These are phyloP conservation scores for Adenanthera pavonina DNA, from an alignment of 306 rosid species.

Conservation along the genomic window DNA sequence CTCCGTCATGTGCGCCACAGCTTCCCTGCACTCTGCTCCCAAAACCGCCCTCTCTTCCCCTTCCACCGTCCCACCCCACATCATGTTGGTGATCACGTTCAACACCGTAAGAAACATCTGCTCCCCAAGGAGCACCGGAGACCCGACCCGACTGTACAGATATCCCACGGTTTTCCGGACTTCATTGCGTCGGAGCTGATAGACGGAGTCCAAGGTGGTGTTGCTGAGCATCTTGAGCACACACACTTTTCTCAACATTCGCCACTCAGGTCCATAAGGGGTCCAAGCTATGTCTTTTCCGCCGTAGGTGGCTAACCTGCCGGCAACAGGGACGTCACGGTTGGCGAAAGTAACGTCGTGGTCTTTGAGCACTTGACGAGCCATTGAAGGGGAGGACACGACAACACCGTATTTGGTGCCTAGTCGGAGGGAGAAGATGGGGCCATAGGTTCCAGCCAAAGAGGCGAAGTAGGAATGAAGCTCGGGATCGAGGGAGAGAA, in stretches of 20 bases:
- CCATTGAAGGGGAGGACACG: conserved; percentile 55
- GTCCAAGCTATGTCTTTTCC: conserved; percentile 68
- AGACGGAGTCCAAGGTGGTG: conserved; percentile 58
- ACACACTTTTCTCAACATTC: conserved; percentile 75
- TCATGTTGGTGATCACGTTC: conserved; percentile 69
- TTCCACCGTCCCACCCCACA: conserved; percentile 74
- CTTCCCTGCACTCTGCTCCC: conserved; percentile 66
- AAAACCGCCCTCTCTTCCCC: conserved; percentile 54
- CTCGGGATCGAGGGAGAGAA: conserved; percentile 68
- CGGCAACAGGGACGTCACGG: conserved; percentile 71
- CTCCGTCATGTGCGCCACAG: conserved; percentile 48
- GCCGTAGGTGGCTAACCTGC: conserved; percentile 42
- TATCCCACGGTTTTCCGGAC: conserved; percentile 48
- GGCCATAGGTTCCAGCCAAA: conserved; percentile 60
- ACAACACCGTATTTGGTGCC: conserved; percentile 59
- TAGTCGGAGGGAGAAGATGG: conserved; percentile 64
- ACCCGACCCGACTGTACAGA: conserved; percentile 44
- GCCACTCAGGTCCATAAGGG: conserved; percentile 80
- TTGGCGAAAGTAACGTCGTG: conserved; percentile 70
- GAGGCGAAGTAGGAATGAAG: conserved; percentile 69
- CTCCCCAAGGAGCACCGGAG: conserved; percentile 57
- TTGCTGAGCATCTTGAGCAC: conserved; percentile 70
- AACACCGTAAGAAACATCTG: conserved; percentile 59
- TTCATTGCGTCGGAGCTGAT: conserved; percentile 61
- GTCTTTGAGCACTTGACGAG: conserved; percentile 65